These are phyloP conservation scores for Lepraria neglecta DNA, from an alignment of 495 filamentous ascomycete species.

Conservation along the genomic window DNA sequence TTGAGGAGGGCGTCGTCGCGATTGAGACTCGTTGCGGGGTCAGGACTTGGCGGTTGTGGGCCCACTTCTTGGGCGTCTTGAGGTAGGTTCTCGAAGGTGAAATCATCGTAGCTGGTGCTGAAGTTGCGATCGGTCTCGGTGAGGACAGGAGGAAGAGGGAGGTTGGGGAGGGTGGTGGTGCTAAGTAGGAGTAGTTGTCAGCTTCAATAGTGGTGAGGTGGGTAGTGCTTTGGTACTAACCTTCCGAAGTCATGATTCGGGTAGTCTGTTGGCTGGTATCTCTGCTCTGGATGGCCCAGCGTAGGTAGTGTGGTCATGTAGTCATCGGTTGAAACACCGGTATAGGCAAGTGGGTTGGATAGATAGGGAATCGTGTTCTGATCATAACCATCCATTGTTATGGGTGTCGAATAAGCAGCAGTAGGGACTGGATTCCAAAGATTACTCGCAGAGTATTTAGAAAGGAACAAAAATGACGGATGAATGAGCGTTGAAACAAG, in stretches of 20 bases:
- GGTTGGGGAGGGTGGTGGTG: constrained; percentile 3
- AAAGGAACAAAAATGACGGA: neutral
- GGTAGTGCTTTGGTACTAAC: neutral
- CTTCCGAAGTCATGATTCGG: constrained; percentile 13
- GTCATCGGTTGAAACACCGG: constrained; percentile 45
- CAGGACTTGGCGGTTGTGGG: constrained; percentile 30
- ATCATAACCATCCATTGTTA: constrained; percentile 56
- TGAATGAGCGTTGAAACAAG: neutral
- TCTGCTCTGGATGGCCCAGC: constrained; percentile 48
- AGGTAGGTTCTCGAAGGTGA: constrained; percentile 21
- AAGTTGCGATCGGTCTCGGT: constrained; percentile 17
- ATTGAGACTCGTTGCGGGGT: constrained; percentile 45
- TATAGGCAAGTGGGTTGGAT: constrained; percentile 48
- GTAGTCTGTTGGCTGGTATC: constrained; percentile 31
- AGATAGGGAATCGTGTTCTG: constrained; percentile 57
- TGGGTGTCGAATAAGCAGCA: neutral
- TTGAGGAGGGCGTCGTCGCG: constrained; percentile 74
- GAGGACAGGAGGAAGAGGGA: constrained; percentile 11
- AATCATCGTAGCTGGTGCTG: constrained; percentile 19
- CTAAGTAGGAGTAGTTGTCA: neutral
- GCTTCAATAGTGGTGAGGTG: neutral
- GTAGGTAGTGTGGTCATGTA: constrained; percentile 49
- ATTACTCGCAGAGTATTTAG: constrained; percentile 2
- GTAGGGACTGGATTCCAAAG: constrained; percentile 14
- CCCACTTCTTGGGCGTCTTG: constrained; percentile 15